A percentile compares a stretch with the other conserved stretches of the same genome.
These are phyloP conservation scores for Boletales sp. DNA, from an alignment of 768 basidiomycete species.

Conservation along the genomic window DNA sequence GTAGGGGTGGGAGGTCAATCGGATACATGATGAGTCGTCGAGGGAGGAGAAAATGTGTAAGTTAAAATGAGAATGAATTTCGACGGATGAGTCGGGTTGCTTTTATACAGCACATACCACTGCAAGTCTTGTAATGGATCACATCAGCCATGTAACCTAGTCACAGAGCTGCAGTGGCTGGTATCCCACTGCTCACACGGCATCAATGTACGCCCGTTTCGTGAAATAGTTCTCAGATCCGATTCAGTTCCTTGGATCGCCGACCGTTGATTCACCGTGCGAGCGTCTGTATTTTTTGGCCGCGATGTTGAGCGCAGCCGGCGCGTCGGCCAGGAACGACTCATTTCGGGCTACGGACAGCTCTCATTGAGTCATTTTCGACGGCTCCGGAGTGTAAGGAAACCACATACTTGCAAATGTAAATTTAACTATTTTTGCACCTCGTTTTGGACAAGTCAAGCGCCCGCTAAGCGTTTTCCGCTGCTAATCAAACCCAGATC, in stretches of 20 bases:
- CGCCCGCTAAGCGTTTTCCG: constrained; percentile 15
- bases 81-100: neutral
- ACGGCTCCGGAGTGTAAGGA: constrained; percentile 5
- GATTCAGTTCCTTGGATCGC: constrained; percentile 20
- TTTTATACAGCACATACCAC: constrained; percentile 33
- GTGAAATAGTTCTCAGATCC: constrained; percentile 22
- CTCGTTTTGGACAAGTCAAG: constrained; percentile 3
- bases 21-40: constrained; percentile 22
- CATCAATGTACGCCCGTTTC: constrained; percentile 25
- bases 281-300: constrained; percentile 15
- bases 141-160: constrained; percentile 33
- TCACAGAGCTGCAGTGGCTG: constrained; percentile 31
- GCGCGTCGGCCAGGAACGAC: constrained; percentile 22
- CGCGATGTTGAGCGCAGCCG: constrained; percentile 11
- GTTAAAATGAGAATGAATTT: constrained; percentile 6
- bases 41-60: neutral
- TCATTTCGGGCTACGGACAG: neutral
- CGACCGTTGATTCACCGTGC: constrained; percentile 21
- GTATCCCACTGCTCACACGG: constrained; percentile 23
- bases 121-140: constrained; percentile 25
- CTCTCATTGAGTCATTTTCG: constrained; percentile 12
- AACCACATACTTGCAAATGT: neutral
- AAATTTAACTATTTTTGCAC: constrained; percentile 13
- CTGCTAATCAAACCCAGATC: constrained; percentile 18
- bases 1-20: constrained; percentile 48